phyloP scores from a whole-genome alignment of 345 rosid genomes.

The Eucalyptus decipiens region DNA sequence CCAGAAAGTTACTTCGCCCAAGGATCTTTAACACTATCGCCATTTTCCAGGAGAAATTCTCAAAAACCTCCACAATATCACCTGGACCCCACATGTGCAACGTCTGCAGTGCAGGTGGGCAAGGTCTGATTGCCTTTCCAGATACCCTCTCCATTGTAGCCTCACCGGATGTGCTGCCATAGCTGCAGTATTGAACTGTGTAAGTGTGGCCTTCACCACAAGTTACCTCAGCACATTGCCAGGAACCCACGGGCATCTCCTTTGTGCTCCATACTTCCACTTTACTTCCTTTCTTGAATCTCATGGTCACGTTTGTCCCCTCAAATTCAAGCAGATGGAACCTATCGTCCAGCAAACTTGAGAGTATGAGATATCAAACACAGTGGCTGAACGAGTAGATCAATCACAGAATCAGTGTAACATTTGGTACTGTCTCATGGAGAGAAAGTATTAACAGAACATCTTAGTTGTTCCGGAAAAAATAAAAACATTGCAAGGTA shows the following conservation, averaged over 20 bases:
- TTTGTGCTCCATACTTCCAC: slow-evolving; percentile 59
- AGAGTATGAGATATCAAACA: not conserved
- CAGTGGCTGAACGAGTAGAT: not conserved
- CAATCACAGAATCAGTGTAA: not conserved
- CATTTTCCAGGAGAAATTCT: slow-evolving; percentile 62
- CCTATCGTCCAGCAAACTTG: not conserved
- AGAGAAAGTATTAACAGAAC: not conserved
- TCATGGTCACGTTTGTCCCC: slow-evolving; percentile 13
- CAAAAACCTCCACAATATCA: slow-evolving; percentile 65
- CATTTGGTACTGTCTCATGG: not conserved
- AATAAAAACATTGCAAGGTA: not conserved
- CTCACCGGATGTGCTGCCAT: not conserved
- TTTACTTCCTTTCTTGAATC: slow-evolving; percentile 47
- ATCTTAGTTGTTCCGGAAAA: not conserved
- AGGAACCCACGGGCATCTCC: slow-evolving; percentile 51
- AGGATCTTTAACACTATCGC: slow-evolving; percentile 41
- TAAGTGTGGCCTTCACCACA: slow-evolving; percentile 46
- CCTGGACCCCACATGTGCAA: slow-evolving; percentile 42
- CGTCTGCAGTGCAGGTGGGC: slow-evolving; percentile 20
- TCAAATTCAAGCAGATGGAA: not conserved
- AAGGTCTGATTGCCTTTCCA: slow-evolving; percentile 52
- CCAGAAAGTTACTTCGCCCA: slow-evolving; percentile 25
- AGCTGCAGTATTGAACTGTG: slow-evolving; percentile 30
- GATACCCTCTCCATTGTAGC: slow-evolving; percentile 23
- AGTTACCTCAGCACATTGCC: slow-evolving; percentile 62